phyloP scores from a whole-genome alignment of 495 filamentous ascomycete species.

The Amphirosellinia nigrospora region DNA sequence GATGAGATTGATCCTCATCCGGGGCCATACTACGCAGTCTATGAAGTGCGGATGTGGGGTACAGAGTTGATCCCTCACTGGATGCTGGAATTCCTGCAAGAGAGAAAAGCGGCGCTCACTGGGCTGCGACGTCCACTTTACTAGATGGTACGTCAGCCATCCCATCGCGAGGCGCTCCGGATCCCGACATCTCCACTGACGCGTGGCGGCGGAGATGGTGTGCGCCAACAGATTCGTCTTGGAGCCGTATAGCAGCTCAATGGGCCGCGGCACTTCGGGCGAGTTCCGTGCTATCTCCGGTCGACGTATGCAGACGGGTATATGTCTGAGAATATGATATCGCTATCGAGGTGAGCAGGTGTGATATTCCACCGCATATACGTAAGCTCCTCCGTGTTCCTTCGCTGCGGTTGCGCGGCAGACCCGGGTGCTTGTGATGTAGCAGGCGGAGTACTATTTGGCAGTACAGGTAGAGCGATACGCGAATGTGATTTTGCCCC shows the following conservation, averaged over 20 bases:
- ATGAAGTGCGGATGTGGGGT: not conserved
- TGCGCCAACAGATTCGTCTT: not conserved
- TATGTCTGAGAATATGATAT: not conserved
- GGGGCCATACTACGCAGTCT: slow-evolving; percentile 19
- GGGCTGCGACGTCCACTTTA: not conserved
- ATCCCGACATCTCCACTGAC: not conserved
- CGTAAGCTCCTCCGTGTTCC: not conserved
- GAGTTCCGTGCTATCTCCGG: not conserved
- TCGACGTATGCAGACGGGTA: not conserved
- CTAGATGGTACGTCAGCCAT: not conserved
- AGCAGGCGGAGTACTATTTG: not conserved
- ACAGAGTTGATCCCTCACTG: not conserved
- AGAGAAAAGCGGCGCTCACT: not conserved
- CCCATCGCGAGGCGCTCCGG: not conserved
- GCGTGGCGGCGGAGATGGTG: not conserved
- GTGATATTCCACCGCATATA: not conserved
- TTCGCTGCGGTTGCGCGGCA: not conserved
- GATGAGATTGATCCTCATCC: not conserved
- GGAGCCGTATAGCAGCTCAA: not conserved
- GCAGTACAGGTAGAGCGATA: not conserved
- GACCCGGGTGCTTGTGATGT: not conserved
- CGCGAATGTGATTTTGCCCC: not conserved
- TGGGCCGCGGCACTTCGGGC: not conserved
- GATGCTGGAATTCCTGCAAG: not conserved
- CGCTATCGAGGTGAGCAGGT: not conserved